Evolutionary conservation across 768 basidiomycete species (phyloP).

Genomic region (Phallus indusiatus): DNA sequence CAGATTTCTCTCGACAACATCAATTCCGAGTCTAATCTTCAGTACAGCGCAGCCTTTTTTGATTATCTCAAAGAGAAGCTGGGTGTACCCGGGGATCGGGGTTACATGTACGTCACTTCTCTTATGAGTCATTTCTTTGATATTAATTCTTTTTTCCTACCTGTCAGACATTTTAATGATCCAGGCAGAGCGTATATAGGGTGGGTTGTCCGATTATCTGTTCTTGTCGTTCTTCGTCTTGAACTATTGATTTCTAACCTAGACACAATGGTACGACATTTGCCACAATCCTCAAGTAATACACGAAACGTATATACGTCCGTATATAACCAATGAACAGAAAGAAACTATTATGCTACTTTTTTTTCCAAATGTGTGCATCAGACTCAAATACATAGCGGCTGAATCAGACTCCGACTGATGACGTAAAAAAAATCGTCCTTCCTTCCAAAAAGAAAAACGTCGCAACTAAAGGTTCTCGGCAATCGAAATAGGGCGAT

Average conservation of each 20-base stretch:
- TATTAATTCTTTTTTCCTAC: neutral
- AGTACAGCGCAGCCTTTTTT: constrained; percentile 48
- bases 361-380: too few relatives aligned
- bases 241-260: neutral
- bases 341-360: too few relatives aligned
- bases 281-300: constrained; percentile 27
- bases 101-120: constrained; percentile 43
- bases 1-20: constrained; percentile 54
- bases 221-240: neutral
- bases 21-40: constrained; percentile 35
- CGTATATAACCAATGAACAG: too few relatives aligned
- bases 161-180: constrained; percentile 36
- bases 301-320: too few relatives aligned
- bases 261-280: constrained; percentile 39
- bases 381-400: too few relatives aligned
- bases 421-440: too few relatives aligned
- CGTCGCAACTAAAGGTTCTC: too few relatives aligned
- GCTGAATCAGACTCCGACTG: too few relatives aligned
- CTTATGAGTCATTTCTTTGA: neutral
- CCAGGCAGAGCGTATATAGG: constrained; percentile 42
- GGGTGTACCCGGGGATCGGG: constrained; percentile 39
- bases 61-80: constrained; percentile 46
- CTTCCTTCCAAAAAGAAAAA: too few relatives aligned
- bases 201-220: constrained; percentile 22
- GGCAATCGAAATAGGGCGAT: too few relatives aligned